Percentiles rank a stretch among this genome's conserved stretches.
These are phyloP conservation scores for Bidens hawaiensis DNA, from an alignment of 140 eudicot genomes.

Conservation along the genomic window DNA sequence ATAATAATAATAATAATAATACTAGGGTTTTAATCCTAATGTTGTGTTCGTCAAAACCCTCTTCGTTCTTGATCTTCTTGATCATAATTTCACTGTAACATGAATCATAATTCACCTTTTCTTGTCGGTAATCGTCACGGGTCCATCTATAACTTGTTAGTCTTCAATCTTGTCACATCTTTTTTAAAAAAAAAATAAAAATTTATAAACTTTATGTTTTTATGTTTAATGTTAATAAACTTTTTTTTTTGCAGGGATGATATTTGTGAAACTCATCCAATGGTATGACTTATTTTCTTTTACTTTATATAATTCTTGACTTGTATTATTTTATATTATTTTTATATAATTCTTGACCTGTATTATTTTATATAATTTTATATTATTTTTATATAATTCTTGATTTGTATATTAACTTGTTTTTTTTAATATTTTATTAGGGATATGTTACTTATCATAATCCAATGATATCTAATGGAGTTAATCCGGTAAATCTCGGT, in stretches of 20 bases:
- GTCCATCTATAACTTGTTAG: too few species aligned
- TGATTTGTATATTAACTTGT: not conserved
- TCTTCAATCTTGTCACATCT: too few species aligned
- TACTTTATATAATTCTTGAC: not conserved
- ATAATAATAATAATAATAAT: not conserved
- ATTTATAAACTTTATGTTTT: too few species aligned
- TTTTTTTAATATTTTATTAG: not conserved
- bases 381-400: too few species aligned
- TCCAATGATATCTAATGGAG: not conserved
- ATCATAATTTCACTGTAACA: not conserved
- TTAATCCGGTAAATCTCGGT: not conserved
- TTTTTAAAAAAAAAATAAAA: too few species aligned
- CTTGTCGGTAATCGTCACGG: too few species aligned
- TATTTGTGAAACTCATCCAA: not conserved
- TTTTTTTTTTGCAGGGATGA: too few species aligned
- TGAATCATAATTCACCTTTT: not conserved
- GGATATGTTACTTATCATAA: conserved; percentile 9
- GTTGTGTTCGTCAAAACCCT: not conserved
- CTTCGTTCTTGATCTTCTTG: not conserved
- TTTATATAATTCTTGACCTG: too few species aligned
- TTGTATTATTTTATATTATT: not conserved
- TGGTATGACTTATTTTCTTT: not conserved
- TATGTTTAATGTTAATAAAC: too few species aligned
- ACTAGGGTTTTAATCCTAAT: conserved; percentile 5
- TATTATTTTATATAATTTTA: too few species aligned